A percentile compares a stretch with the other conserved stretches of the same genome.
Conservation (phyloP, 1,139 yeast genomes). For the Torulaspora globosa region DNA sequence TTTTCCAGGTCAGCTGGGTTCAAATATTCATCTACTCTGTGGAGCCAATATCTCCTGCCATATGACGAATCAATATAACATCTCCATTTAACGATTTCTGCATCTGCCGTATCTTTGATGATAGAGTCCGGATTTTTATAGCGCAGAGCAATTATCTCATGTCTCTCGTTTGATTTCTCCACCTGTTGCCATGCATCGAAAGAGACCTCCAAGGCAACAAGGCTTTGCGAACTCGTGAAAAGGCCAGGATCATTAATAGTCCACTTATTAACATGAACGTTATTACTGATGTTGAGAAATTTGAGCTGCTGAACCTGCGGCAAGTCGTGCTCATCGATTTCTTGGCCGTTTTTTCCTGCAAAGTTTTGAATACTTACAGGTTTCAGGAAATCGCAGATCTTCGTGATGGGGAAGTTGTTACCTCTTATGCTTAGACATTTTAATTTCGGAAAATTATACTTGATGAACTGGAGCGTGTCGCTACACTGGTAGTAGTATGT, state of each 20-base stretch:
- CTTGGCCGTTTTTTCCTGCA: constrained; percentile 14
- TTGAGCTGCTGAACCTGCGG: constrained; percentile 35
- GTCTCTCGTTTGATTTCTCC: constrained; percentile 36
- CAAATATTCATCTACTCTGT: constrained; percentile 44
- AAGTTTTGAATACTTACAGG: constrained; percentile 28
- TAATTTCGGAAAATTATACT: constrained; percentile 50
- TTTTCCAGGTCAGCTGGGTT: constrained; percentile 37
- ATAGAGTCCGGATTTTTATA: constrained; percentile 24
- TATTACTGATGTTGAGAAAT: constrained; percentile 52
- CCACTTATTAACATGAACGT: constrained; percentile 49
- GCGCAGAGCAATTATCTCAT: constrained; percentile 37
- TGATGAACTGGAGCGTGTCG: constrained; percentile 52
- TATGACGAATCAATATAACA: constrained; percentile 39
- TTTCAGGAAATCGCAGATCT: constrained; percentile 47
- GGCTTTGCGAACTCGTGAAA: constrained; percentile 41
- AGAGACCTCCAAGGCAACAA: constrained; percentile 40
- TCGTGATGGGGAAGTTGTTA: constrained; percentile 49
- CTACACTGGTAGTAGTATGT: constrained; percentile 34
- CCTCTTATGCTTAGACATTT: constrained; percentile 63
- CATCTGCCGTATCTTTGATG: constrained; percentile 25
- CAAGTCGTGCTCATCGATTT: constrained; percentile 4
- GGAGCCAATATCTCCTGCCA: constrained; percentile 84
- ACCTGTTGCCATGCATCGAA: constrained; percentile 40
- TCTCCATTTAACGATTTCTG: constrained; percentile 47
- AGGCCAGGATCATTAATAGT: constrained; percentile 47